Evolutionary conservation across 139 green algal genomes (phyloP).

Genomic region (Astrephomene gubernaculifera): DNA sequence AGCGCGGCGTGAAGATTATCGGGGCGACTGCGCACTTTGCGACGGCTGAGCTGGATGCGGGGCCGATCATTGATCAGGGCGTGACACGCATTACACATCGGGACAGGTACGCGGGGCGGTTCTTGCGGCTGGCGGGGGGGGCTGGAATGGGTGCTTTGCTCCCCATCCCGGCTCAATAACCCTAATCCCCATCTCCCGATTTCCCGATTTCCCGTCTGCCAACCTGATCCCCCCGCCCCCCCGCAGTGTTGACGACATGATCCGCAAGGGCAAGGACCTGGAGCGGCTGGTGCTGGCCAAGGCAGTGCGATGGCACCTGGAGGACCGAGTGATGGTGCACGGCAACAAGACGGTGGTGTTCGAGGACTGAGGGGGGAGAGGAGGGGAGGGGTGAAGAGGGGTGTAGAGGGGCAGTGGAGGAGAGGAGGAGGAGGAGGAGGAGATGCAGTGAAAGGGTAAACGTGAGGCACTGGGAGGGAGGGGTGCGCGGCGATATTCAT

Average conservation of each 20-base stretch:
- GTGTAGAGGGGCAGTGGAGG: not conserved
- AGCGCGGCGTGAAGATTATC: slow-evolving; percentile 87
- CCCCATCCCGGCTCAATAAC: too few species aligned
- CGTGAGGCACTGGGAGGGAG: not conserved
- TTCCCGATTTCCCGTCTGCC: not conserved
- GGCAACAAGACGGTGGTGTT: slow-evolving; percentile 86
- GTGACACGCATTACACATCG: slow-evolving; percentile 81
- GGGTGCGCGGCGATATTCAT: not conserved
- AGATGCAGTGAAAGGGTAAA: not conserved
- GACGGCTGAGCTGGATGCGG: slow-evolving; percentile 62
- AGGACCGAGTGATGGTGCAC: slow-evolving; percentile 80
- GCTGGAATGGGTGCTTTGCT: not conserved
- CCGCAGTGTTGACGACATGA: slow-evolving; percentile 55
- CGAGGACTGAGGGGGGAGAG: slow-evolving; percentile 60
- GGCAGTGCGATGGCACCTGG: slow-evolving; percentile 77
- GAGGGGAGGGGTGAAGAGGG: not conserved
- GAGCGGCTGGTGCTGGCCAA: slow-evolving; percentile 82
- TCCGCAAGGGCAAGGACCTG: slow-evolving; percentile 78
- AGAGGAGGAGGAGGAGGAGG: not conserved
- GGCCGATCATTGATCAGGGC: slow-evolving; percentile 79
- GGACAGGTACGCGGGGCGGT: slow-evolving; percentile 53
- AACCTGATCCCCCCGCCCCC: not conserved
- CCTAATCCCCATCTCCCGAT: not conserved
- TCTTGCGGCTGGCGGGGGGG: not conserved
- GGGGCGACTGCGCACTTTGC: slow-evolving; percentile 88